These are phyloP conservation scores for Solanum hybrid DNA, from an alignment of 305 asterid genomes.

Conservation along the genomic window DNA sequence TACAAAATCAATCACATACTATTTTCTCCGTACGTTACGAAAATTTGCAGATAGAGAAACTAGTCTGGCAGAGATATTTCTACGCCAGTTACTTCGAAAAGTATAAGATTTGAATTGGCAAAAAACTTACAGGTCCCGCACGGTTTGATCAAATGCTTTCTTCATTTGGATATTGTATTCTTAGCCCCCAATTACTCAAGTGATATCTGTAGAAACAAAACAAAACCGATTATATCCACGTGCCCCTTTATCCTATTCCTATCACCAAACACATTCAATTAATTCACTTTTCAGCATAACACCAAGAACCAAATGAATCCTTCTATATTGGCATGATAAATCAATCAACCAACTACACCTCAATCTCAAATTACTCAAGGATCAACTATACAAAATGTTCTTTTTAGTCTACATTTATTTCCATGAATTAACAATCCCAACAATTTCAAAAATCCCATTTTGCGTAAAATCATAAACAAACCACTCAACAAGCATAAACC, in stretches of 20 bases:
- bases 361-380: neutral
- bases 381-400: neutral
- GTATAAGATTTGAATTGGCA: neutral
- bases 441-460: neutral
- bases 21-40: neutral
- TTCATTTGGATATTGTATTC: slow-evolving; percentile 40
- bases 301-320: neutral
- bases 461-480: neutral
- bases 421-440: neutral
- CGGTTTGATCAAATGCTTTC: slow-evolving; percentile 93
- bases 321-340: neutral
- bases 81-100: neutral
- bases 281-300: neutral
- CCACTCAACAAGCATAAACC: neutral
- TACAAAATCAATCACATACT: neutral
- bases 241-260: neutral
- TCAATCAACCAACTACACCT: neutral
- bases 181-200: neutral
- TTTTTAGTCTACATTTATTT: neutral
- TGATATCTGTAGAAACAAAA: neutral
- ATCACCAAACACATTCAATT: neutral
- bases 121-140: slow-evolving; percentile 79
- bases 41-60: neutral
- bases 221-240: neutral
- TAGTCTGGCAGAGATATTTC: neutral